phyloP scores from a whole-genome alignment of 2,329 filamentous ascomycete genomes.

The Endoconidiophora laricicola region DNA sequence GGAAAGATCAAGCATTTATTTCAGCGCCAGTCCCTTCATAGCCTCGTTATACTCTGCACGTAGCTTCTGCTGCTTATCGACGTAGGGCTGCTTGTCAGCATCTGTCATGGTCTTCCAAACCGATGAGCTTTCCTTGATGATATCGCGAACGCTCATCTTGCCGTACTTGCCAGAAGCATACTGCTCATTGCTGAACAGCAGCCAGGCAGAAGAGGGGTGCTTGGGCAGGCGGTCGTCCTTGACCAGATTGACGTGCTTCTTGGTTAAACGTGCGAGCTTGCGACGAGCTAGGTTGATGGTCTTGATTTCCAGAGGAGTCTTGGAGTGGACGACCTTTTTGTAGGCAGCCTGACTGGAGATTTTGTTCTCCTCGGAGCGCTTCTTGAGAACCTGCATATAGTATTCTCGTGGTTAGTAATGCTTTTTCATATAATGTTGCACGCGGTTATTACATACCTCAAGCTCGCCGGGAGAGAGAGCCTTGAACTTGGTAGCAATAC shows the following conservation, averaged over 20 bases:
- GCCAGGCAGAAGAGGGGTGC: constrained; percentile 15
- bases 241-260: constrained; percentile 11
- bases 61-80: background rate
- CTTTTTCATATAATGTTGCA: background rate
- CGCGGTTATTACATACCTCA: constrained; percentile 24
- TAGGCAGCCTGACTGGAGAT: constrained; percentile 23
- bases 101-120: constrained; percentile 29
- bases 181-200: constrained; percentile 24
- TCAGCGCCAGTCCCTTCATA: background rate
- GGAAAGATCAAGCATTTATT: background rate
- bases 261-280: constrained; percentile 23
- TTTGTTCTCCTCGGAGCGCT: constrained; percentile 24
- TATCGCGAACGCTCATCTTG: constrained; percentile 13
- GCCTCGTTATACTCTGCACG: background rate
- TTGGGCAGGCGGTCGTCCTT: constrained; percentile 33
- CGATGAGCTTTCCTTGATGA: constrained; percentile 16
- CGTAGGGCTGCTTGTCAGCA: constrained; percentile 25
- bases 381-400: constrained; percentile 21
- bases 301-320: constrained; percentile 24
- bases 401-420: background rate
- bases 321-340: constrained; percentile 32
- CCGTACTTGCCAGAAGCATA: constrained; percentile 19
- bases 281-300: constrained; percentile 32
- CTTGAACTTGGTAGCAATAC: constrained; percentile 23
- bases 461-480: constrained; percentile 24